Evolutionary conservation across 2,329 filamentous ascomycete species (phyloP).

Genomic region (Aspergillus sp.): DNA sequence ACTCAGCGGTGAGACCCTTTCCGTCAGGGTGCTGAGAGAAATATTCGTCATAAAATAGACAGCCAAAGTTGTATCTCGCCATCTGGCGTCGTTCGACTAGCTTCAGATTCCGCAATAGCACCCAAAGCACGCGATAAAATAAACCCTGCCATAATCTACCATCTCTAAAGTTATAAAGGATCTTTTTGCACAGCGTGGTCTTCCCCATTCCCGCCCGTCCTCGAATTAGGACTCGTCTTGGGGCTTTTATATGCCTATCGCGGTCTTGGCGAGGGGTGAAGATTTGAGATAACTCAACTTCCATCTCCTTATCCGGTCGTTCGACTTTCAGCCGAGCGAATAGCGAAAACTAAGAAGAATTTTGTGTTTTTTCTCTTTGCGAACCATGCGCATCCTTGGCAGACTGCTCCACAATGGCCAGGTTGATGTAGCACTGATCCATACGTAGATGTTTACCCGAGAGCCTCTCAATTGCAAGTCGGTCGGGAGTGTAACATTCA

Average conservation of each 20-base stretch:
- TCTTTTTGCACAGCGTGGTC: slow-evolving; percentile 44
- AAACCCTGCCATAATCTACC: slow-evolving; percentile 20
- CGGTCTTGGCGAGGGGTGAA: not conserved
- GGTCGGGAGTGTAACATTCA: too few species aligned
- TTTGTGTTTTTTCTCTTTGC: too few species aligned
- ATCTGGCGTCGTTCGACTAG: not conserved
- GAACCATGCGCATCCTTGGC: not conserved
- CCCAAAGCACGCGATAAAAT: slow-evolving; percentile 41
- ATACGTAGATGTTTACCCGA: not conserved
- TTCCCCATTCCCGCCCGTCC: slow-evolving; percentile 41
- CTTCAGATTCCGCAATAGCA: slow-evolving; percentile 38
- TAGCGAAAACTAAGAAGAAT: not conserved
- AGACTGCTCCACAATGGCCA: not conserved
- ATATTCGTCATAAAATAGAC: not conserved
- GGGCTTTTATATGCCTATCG: slow-evolving; percentile 11
- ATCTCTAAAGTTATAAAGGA: slow-evolving; percentile 33
- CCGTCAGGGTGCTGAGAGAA: not conserved
- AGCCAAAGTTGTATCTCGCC: not conserved
- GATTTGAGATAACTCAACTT: not conserved
- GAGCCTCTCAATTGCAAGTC: not conserved
- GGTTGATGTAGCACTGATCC: slow-evolving; percentile 2
- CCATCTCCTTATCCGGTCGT: not conserved
- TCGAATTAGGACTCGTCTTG: slow-evolving; percentile 36
- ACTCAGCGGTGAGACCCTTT: too few species aligned
- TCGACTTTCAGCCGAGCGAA: not conserved